Conservation (phyloP, 495 filamentous ascomycete genomes). For the Lophium mytilinum region DNA sequence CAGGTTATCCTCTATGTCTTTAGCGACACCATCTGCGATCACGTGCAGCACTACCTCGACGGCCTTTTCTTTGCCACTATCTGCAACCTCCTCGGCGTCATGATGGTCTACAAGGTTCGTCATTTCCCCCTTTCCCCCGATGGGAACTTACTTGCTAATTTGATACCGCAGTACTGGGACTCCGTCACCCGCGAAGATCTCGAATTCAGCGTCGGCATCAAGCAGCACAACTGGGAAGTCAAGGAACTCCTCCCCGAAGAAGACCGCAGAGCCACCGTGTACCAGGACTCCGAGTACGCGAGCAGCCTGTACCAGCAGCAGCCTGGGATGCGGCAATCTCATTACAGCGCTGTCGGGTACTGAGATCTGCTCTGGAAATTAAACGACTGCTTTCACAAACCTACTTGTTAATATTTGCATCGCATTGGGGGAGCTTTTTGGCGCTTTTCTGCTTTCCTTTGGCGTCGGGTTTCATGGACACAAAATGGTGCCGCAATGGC, state of each 20-base stretch:
- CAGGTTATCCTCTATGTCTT: conserved; percentile 91
- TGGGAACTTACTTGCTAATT: conserved; percentile 17
- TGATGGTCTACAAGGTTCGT: conserved; percentile 99
- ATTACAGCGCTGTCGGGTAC: conserved; percentile 10
- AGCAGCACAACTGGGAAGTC: conserved; percentile 96
- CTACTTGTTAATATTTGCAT: background rate
- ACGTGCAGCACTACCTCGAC: conserved; percentile 86
- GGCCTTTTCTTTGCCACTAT: conserved; percentile 91
- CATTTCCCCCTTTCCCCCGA: background rate
- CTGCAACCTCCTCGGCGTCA: conserved; percentile 88
- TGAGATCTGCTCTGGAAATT: background rate
- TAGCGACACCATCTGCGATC: conserved; percentile 75
- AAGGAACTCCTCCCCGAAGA: conserved; percentile 91
- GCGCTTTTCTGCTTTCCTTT: background rate
- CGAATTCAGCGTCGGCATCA: conserved; percentile 92
- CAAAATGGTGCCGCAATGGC: background rate
- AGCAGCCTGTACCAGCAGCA: conserved; percentile 53
- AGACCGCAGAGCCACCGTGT: conserved; percentile 69
- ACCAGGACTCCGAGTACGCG: conserved; percentile 62
- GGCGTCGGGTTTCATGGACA: background rate
- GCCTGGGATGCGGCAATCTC: conserved; percentile 21
- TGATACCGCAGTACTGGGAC: conserved; percentile 76
- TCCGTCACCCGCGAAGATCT: conserved; percentile 98
- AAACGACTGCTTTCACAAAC: background rate
- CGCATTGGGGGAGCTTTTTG: background rate